Evolutionary conservation across 2,329 filamentous ascomycete genomes (phyloP).

Genomic region (Penicillium glabrum): DNA sequence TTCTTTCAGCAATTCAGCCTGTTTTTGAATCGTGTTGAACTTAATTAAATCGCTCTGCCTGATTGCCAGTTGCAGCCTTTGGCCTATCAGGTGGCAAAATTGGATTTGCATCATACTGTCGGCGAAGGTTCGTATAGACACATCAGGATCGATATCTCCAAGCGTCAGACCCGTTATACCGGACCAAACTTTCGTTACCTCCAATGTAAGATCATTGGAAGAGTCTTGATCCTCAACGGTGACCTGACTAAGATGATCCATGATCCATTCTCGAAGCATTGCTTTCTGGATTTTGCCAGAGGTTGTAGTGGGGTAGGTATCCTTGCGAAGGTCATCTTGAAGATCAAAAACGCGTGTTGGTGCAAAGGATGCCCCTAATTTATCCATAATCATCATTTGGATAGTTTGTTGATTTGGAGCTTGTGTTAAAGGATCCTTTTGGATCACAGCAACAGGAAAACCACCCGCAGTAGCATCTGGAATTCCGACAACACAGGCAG

Average conservation of each 20-base stretch:
- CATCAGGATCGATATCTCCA: neutral
- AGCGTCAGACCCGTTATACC: neutral
- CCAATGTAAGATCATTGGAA: neutral
- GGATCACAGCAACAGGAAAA: too few relatives aligned
- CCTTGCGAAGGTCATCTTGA: neutral
- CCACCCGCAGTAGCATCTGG: too few relatives aligned
- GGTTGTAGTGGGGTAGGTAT: neutral
- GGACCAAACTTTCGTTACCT: neutral
- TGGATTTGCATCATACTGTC: neutral
- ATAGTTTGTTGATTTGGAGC: too few relatives aligned
- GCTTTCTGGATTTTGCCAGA: neutral
- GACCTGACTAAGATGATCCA: neutral
- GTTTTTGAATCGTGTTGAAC: neutral
- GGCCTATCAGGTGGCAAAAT: neutral
- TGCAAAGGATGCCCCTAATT: neutral
- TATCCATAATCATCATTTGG: neutral
- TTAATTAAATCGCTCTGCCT: neutral
- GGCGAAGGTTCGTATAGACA: neutral
- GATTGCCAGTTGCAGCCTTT: too few relatives aligned
- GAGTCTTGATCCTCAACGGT: neutral
- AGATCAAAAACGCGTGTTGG: neutral
- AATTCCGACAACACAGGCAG: too few relatives aligned
- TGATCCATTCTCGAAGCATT: neutral
- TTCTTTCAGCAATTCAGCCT: neutral
- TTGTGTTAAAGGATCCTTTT: too few relatives aligned